Conservation (phyloP, 2,329 filamentous ascomycete genomes). For the Cladophialophora immunda region DNA sequence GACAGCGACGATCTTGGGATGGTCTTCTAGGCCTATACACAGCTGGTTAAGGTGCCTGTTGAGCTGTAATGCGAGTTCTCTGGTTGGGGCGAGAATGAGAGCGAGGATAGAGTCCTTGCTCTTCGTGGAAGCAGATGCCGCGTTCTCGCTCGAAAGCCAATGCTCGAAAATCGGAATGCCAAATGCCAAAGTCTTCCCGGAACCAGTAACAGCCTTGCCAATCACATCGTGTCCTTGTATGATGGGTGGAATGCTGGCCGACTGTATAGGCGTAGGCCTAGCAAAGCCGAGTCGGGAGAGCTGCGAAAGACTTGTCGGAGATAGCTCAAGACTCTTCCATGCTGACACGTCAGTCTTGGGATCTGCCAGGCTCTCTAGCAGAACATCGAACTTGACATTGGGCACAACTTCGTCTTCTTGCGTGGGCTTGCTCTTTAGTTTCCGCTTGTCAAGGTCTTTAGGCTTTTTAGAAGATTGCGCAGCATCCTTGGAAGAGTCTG, state of each 20-base stretch:
- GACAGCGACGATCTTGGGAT: conserved; percentile 76
- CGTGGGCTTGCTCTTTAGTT: conserved; percentile 29
- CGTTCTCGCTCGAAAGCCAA: conserved; percentile 63
- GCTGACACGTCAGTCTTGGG: conserved; percentile 74
- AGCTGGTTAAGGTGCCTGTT: conserved; percentile 81
- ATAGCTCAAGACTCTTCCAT: conserved; percentile 80
- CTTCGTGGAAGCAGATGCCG: conserved; percentile 38
- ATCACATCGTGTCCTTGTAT: conserved; percentile 87
- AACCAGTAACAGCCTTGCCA: conserved; percentile 94
- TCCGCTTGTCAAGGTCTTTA: conserved; percentile 32
- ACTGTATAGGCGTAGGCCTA: conserved; percentile 84
- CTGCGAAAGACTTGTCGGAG: conserved; percentile 73
- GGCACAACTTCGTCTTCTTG: conserved; percentile 25
- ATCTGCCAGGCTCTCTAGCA: conserved; percentile 53
- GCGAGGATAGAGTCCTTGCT: conserved; percentile 65
- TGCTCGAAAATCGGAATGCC: conserved; percentile 90
- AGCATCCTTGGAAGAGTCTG: not conserved
- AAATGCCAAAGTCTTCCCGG: conserved; percentile 95
- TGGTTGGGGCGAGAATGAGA: conserved; percentile 86
- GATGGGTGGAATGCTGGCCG: conserved; percentile 80
- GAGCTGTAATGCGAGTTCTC: conserved; percentile 93
- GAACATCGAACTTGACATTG: conserved; percentile 32
- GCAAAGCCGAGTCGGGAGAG: conserved; percentile 81
- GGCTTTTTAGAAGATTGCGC: conserved; percentile 4
- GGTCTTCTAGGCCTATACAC: conserved; percentile 70